A percentile compares a stretch with the other conserved stretches of the same genome.
Evolutionary conservation across 805 yeast species (phyloP).

Genomic region (Lipomyces orientalis): DNA sequence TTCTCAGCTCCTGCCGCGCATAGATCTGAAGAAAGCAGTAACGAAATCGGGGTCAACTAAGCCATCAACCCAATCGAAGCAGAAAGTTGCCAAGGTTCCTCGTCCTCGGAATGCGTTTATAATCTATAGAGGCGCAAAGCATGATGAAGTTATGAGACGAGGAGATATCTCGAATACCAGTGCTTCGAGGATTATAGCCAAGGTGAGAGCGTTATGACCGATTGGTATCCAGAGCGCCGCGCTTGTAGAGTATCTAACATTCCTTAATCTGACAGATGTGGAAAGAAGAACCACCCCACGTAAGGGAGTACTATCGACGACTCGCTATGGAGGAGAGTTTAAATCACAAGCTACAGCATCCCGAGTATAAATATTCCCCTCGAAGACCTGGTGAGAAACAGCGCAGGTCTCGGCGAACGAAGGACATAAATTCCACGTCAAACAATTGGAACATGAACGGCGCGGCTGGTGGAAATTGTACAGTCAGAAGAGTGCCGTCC

Average conservation of each 20-base stretch:
- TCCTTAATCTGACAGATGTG: constrained; percentile 23
- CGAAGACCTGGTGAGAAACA: constrained; percentile 22
- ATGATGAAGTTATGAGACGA: constrained; percentile 23
- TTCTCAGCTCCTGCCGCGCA: not conserved
- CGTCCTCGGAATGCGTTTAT: constrained; percentile 31
- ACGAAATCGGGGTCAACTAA: not conserved
- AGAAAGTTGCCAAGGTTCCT: constrained; percentile 18
- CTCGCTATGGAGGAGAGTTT: constrained; percentile 20
- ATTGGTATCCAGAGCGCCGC: not conserved
- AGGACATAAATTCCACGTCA: not conserved
- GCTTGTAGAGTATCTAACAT: not conserved
- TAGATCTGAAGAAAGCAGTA: not conserved
- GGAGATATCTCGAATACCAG: constrained; percentile 24
- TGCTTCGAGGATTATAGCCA: constrained; percentile 26
- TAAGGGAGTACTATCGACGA: constrained; percentile 19
- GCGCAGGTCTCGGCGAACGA: constrained; percentile 10
- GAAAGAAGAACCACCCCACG: constrained; percentile 21
- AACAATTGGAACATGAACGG: not conserved
- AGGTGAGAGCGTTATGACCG: constrained; percentile 10
- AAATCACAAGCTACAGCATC: constrained; percentile 18
- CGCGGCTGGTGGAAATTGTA: not conserved
- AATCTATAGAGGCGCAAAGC: constrained; percentile 26
- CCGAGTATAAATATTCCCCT: constrained; percentile 25
- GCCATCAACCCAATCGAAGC: not conserved
- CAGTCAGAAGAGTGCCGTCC: not conserved